Base-by-base conservation (phyloP, 2,329 filamentous ascomycete genomes). In the Diaporthe amygdali region DNA sequence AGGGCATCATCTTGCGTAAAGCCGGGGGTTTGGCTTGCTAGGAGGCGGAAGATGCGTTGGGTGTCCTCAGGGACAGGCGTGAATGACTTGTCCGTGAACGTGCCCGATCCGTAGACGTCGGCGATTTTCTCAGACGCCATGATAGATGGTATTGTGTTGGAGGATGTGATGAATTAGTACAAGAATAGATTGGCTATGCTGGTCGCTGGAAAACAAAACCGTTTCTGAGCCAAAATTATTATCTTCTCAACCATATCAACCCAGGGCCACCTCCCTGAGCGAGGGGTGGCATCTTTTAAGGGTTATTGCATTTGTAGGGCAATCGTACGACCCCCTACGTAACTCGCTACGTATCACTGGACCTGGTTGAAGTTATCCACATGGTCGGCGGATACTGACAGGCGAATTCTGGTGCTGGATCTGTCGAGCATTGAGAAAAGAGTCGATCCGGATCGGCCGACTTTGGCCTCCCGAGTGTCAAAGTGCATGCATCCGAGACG, bases 101-200 rank as follows among this genome's bases (percentile, higher is more conserved):
- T 78, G 20, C 79, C 80, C 2, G 78, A 77, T 7, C 80, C 79
- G 71, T 81, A 81, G 49, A 76, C 74, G 47, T 78, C 75, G 14
- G 75, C 68, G 46, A 74, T 73, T 46, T 37, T 74, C 14, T 73
- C 68, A 41, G 72, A 71, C 15, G 74, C 55, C 76, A 76, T 76
- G 22, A 15, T 76, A 49, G 22, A 15, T 76, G 54, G 6, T 39
- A 22, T 5, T 20, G 7, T 34, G 15, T 22, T 22, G 14, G 3
- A 20, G 7, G 6, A 2, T 32, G 6, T n/a, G 27, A 9, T 30
- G 17, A 22, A 2, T 17, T 15, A 37, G 12, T n/a, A 3, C 2
- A 30, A 49, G 30, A 44, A 8, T 0, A 39, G 17, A 37, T 1
- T 8, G 20, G 27, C 10, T 34, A 47, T 25, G 7, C 2, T 10